These are phyloP conservation scores for Fusarium ambrosium DNA, from an alignment of 2,329 filamentous ascomycete genomes.

Conservation along the genomic window DNA sequence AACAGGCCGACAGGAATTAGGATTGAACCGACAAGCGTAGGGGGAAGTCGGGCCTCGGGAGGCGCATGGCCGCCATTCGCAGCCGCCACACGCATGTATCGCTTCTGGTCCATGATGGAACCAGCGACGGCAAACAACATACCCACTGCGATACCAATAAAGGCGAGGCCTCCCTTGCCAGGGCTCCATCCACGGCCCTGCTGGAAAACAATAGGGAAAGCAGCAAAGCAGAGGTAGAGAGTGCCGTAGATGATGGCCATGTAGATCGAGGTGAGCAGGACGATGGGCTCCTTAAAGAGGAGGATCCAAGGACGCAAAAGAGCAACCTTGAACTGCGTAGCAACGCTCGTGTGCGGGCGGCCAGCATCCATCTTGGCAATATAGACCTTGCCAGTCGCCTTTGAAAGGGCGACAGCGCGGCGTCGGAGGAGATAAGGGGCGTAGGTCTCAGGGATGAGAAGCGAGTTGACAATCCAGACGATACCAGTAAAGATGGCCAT, in stretches of 20 bases:
- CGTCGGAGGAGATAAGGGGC: conserved; percentile 68
- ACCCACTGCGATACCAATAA: conserved; percentile 74
- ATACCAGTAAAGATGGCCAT: conserved; percentile 72
- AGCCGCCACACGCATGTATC: conserved; percentile 62
- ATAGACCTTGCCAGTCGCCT: conserved; percentile 68
- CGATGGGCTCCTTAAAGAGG: conserved; percentile 76
- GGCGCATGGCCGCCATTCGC: conserved; percentile 68
- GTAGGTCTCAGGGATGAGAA: conserved; percentile 72
- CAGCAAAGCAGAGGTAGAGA: conserved; percentile 67
- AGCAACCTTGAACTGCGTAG: conserved; percentile 66
- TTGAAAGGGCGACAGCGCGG: conserved; percentile 64
- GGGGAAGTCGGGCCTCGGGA: conserved; percentile 73
- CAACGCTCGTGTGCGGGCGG: conserved; percentile 58
- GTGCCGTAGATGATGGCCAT: conserved; percentile 71
- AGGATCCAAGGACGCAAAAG: conserved; percentile 75
- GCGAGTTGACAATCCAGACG: conserved; percentile 66
- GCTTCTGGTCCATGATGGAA: conserved; percentile 65
- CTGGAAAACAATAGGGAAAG: conserved; percentile 74
- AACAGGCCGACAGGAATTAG: conserved; percentile 72
- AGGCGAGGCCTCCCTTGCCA: conserved; percentile 72
- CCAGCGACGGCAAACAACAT: conserved; percentile 70
- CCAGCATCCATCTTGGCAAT: conserved; percentile 62
- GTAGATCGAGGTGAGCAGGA: conserved; percentile 73
- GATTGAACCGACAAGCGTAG: conserved; percentile 70
- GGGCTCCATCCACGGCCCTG: conserved; percentile 67